Evolutionary conservation across 805 yeast genomes (phyloP).

Genomic region (Candida michaelii): DNA sequence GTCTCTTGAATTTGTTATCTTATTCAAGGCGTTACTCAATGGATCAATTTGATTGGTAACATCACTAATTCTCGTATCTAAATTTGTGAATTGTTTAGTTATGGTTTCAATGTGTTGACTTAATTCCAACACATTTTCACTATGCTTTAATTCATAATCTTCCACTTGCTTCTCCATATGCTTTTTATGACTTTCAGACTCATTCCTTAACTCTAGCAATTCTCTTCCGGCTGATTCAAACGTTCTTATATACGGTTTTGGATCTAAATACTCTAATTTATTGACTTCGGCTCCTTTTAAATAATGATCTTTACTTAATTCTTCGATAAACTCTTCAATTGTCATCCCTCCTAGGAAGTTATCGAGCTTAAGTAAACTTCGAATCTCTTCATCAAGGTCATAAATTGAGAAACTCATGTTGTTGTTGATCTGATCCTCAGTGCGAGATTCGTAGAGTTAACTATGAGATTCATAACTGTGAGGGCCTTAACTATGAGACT

Average conservation of each 20-base stretch:
- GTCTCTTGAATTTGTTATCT: constrained; percentile 70
- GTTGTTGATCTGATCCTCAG: not conserved
- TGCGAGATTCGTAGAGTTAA: not conserved
- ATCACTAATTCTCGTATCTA: constrained; percentile 54
- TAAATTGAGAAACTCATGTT: constrained; percentile 49
- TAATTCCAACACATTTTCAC: constrained; percentile 60
- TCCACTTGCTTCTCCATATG: constrained; percentile 58
- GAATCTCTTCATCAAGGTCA: constrained; percentile 64
- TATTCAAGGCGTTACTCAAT: constrained; percentile 64
- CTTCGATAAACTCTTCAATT: constrained; percentile 78
- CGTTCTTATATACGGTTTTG: constrained; percentile 91
- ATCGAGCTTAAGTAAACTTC: constrained; percentile 54
- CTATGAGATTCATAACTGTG: not conserved
- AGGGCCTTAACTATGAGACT: not conserved
- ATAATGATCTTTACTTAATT: constrained; percentile 67
- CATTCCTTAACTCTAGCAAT: constrained; percentile 58
- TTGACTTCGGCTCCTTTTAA: constrained; percentile 50
- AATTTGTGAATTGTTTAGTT: constrained; percentile 45
- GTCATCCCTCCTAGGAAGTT: constrained; percentile 68
- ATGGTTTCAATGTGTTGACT: constrained; percentile 48
- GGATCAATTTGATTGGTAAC: constrained; percentile 66
- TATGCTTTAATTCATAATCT: constrained; percentile 63
- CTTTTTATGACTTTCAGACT: constrained; percentile 51
- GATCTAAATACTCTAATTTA: constrained; percentile 65
- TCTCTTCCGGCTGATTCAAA: constrained; percentile 84